phyloP scores from a whole-genome alignment of 2,329 filamentous ascomycete species.

The Alternaria arbusti region DNA sequence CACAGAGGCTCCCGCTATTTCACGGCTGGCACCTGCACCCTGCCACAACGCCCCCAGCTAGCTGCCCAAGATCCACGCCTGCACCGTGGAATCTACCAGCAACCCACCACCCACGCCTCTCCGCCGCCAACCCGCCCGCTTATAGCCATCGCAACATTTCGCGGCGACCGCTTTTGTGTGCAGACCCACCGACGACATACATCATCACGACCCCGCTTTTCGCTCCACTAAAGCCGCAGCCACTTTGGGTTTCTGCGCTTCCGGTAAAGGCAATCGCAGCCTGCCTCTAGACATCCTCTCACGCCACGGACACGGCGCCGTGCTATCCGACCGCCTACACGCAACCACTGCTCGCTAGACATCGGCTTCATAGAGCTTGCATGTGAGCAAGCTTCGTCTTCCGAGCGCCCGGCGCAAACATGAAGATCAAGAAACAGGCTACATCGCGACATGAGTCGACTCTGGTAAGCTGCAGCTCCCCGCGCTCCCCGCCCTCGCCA shows the following conservation, averaged over 20 bases:
- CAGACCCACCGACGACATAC: not conserved
- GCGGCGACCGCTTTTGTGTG: not conserved
- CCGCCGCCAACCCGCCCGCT: constrained; percentile 19
- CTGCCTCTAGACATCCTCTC: constrained; percentile 6
- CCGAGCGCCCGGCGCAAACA: constrained; percentile 49
- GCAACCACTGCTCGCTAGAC: constrained; percentile 3
- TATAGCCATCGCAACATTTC: constrained; percentile 5
- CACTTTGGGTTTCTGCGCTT: constrained; percentile 5
- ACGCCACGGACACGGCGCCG: not conserved
- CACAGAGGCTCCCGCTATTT: constrained; percentile 13
- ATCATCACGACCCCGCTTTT: constrained; percentile 7
- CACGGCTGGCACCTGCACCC: constrained; percentile 16
- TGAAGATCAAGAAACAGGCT: constrained; percentile 64
- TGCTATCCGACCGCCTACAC: not conserved
- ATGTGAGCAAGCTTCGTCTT: constrained; percentile 45
- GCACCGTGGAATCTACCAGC: constrained; percentile 43
- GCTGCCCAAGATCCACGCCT: constrained; percentile 41
- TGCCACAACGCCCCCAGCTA: constrained; percentile 11
- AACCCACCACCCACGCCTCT: constrained; percentile 21
- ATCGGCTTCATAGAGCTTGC: constrained; percentile 20
- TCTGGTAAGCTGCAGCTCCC: constrained; percentile 46
- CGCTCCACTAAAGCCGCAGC: constrained; percentile 6
- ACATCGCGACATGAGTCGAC: constrained; percentile 61
- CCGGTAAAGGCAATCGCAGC: constrained; percentile 19
- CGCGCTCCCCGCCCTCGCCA: not conserved